These are phyloP conservation scores for Hortiboletus rubellus DNA, from an alignment of 1,284 basidiomycete genomes.

Conservation along the genomic window DNA sequence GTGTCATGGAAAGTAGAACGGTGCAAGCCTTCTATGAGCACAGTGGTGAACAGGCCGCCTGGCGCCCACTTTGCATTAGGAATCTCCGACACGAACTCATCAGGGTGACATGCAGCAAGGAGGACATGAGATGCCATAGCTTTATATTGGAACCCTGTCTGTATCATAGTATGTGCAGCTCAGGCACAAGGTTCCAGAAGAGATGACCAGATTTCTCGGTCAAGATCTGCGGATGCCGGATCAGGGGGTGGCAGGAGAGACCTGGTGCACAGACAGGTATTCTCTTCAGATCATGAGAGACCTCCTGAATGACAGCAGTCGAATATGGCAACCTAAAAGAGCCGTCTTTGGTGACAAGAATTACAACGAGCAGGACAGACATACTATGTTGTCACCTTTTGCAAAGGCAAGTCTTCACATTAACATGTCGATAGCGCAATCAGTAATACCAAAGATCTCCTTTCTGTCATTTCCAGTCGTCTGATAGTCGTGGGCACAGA, in stretches of 20 bases:
- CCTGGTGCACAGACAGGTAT: conserved; percentile 6
- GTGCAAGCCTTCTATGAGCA: conserved; percentile 21
- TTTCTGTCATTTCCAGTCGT: conserved; percentile 40
- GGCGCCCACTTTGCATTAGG: conserved; percentile 4
- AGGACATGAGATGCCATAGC: conserved; percentile 24
- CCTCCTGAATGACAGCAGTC: conserved; percentile 28
- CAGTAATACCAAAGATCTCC: conserved; percentile 40
- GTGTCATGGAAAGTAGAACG: conserved; percentile 15
- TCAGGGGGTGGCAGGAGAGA: conserved; percentile 8
- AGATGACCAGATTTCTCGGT: conserved; percentile 12
- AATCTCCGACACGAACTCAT: conserved; percentile 16
- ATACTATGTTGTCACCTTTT: conserved; percentile 61
- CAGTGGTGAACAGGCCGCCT: conserved; percentile 24
- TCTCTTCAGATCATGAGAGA: conserved; percentile 11
- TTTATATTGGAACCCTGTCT: conserved; percentile 16
- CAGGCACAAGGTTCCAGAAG: conserved; percentile 8
- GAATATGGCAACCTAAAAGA: conserved; percentile 15
- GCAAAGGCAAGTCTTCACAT: conserved; percentile 46
- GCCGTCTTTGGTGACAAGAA: neutral
- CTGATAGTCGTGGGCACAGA: conserved; percentile 56
- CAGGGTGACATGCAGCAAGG: conserved; percentile 25
- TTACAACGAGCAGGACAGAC: neutral
- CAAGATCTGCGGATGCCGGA: conserved; percentile 18
- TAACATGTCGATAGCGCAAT: conserved; percentile 55
- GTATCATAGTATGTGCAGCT: conserved; percentile 6